phyloP scores from a whole-genome alignment of 768 basidiomycete genomes.

The Rhizopogon salebrosus region DNA sequence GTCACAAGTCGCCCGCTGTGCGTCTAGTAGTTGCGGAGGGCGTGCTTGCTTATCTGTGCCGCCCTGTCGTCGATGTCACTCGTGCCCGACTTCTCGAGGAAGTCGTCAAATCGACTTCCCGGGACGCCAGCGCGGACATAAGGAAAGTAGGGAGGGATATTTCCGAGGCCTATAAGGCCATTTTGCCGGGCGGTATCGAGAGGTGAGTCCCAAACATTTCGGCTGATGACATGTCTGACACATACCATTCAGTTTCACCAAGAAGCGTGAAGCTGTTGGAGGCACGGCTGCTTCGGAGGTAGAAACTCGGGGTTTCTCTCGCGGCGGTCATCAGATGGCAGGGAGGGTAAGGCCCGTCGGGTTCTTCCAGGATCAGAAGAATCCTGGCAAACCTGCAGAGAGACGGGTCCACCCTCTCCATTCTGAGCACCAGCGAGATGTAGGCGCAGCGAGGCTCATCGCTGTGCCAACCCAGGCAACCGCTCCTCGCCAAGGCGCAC shows the following conservation, averaged over 20 bases:
- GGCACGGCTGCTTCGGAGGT: not conserved
- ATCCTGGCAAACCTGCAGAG: not conserved
- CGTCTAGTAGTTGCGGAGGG: conserved; percentile 62
- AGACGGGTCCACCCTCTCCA: not conserved
- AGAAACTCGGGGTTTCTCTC: not conserved
- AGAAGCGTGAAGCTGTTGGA: conserved; percentile 65
- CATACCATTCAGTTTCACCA: conserved; percentile 53
- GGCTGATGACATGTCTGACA: conserved; percentile 7
- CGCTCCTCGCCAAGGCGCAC: not conserved
- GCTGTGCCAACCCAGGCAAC: not conserved
- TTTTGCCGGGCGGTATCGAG: conserved; percentile 57
- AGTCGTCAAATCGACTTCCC: conserved; percentile 59
- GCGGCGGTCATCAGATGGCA: not conserved
- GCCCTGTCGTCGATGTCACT: conserved; percentile 75
- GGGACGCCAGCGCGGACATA: conserved; percentile 73
- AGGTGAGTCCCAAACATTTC: conserved; percentile 36
- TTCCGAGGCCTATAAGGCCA: conserved; percentile 73
- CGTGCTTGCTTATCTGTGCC: conserved; percentile 58
- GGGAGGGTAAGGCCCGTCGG: not conserved
- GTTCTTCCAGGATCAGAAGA: not conserved
- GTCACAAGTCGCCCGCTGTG: conserved; percentile 68
- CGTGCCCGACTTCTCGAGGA: conserved; percentile 63
- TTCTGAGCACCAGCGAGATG: not conserved
- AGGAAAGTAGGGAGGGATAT: conserved; percentile 64
- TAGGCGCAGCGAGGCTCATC: not conserved